phyloP scores from a whole-genome alignment of 352 stramenopile species.

The Halophytophthora polymorphica region DNA sequence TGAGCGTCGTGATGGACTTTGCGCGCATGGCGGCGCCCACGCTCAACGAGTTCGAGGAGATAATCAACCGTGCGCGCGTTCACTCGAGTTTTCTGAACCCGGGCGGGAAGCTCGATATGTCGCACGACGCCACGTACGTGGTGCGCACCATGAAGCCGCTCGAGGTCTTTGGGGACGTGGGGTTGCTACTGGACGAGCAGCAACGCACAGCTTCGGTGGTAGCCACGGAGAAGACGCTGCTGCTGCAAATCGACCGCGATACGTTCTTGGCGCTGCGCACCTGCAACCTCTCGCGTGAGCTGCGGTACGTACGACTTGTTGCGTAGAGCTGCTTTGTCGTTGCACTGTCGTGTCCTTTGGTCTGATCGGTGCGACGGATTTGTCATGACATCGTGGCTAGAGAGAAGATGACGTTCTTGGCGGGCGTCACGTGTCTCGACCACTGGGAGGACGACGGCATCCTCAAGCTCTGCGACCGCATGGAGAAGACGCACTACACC shows the following conservation, averaged over 20 bases:
- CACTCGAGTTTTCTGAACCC: slow-evolving; percentile 69
- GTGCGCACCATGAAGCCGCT: slow-evolving; percentile 60
- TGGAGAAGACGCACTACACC: slow-evolving; percentile 53
- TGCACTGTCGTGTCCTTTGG: not conserved
- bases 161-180: slow-evolving; percentile 73
- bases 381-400: slow-evolving; percentile 11
- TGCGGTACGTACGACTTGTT: slow-evolving; percentile 30
- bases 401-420: slow-evolving; percentile 67
- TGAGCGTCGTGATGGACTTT: slow-evolving; percentile 77
- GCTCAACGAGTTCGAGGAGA: slow-evolving; percentile 69
- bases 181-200: slow-evolving; percentile 51
- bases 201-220: slow-evolving; percentile 65
- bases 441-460: slow-evolving; percentile 67
- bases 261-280: slow-evolving; percentile 60
- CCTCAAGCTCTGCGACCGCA: slow-evolving; percentile 50
- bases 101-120: slow-evolving; percentile 38
- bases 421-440: slow-evolving; percentile 37
- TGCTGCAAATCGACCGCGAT: slow-evolving; percentile 69
- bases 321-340: not conserved
- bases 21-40: slow-evolving; percentile 60
- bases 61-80: slow-evolving; percentile 63
- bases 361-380: not conserved
- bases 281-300: slow-evolving; percentile 48
- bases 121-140: slow-evolving; percentile 51
- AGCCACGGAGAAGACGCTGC: slow-evolving; percentile 58